Conservation (phyloP, 2,329 filamentous ascomycete species). For the Orbilia quercus region DNA sequence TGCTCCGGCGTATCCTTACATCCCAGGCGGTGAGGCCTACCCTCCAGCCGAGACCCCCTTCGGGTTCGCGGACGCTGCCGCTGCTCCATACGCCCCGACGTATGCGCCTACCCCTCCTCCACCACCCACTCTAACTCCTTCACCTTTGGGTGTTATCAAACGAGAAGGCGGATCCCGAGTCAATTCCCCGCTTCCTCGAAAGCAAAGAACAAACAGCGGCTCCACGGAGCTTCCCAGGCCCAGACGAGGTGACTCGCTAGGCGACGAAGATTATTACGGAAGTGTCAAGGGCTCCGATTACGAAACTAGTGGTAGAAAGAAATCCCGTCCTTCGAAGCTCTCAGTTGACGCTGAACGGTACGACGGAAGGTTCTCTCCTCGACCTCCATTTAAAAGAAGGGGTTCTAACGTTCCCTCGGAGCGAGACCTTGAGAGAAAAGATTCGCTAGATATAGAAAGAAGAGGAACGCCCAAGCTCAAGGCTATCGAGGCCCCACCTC, state of each 20-base stretch:
- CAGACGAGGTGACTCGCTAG: conserved; percentile 44
- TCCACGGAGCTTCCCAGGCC: conserved; percentile 48
- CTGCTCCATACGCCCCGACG: conserved; percentile 40
- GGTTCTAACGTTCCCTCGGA: conserved; percentile 48
- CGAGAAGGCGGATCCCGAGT: conserved; percentile 42
- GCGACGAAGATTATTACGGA: conserved; percentile 52
- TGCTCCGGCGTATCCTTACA: conserved; percentile 37
- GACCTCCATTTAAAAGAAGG: conserved; percentile 45
- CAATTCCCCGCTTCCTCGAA: conserved; percentile 37
- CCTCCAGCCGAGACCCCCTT: conserved; percentile 33
- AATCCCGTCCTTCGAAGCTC: conserved; percentile 43
- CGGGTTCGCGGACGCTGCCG: conserved; percentile 32
- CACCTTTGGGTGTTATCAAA: conserved; percentile 36
- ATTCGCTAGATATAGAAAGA: conserved; percentile 42
- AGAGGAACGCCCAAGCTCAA: conserved; percentile 48
- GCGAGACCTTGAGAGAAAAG: conserved; percentile 39
- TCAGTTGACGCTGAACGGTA: conserved; percentile 34
- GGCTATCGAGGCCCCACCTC: conserved; percentile 49
- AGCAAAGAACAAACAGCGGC: conserved; percentile 42
- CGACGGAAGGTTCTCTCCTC: conserved; percentile 44
- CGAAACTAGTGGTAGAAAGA: conserved; percentile 40
- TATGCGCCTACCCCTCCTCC: conserved; percentile 53
- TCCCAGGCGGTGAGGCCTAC: conserved; percentile 26
- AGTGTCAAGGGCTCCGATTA: conserved; percentile 52
- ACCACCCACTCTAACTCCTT: conserved; percentile 50